These are phyloP conservation scores for Sphaerosporella brunnea DNA, from an alignment of 495 filamentous ascomycete species.

Conservation along the genomic window DNA sequence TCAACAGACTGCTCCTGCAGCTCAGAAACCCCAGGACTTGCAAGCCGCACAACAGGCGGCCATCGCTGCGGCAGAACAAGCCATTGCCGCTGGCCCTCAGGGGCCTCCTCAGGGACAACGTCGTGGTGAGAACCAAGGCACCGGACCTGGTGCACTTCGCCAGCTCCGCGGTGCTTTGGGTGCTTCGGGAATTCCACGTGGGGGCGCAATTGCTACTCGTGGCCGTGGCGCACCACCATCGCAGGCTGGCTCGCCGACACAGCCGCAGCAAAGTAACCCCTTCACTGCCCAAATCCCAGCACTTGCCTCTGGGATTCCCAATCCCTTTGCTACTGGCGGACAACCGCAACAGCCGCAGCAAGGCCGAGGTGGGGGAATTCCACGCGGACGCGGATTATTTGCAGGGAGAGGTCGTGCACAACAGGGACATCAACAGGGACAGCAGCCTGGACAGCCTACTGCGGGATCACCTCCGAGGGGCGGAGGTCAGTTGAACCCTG, in stretches of 20 bases:
- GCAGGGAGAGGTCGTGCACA: conserved; percentile 12
- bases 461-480: conserved; percentile 18
- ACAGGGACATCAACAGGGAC: conserved; percentile 7
- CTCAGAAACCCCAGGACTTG: not conserved
- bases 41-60: conserved; percentile 5
- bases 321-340: conserved; percentile 6
- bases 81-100: conserved; percentile 8
- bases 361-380: conserved; percentile 8
- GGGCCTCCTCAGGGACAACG: conserved; percentile 6
- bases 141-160: conserved; percentile 18
- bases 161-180: conserved; percentile 19
- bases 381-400: conserved; percentile 13
- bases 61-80: conserved; percentile 7
- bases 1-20: not conserved
- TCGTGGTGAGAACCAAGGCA: conserved; percentile 11
- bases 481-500: conserved; percentile 22
- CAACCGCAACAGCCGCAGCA: conserved; percentile 14
- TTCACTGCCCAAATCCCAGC: not conserved
- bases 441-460: conserved; percentile 12
- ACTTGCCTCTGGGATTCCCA: conserved; percentile 5
- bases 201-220: conserved; percentile 13
- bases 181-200: conserved; percentile 20
- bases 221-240: conserved; percentile 11
- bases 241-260: conserved; percentile 11
- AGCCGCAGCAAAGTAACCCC: conserved; percentile 11